phyloP scores from a whole-genome alignment of 805 yeast species.

The Pichia heedii region DNA sequence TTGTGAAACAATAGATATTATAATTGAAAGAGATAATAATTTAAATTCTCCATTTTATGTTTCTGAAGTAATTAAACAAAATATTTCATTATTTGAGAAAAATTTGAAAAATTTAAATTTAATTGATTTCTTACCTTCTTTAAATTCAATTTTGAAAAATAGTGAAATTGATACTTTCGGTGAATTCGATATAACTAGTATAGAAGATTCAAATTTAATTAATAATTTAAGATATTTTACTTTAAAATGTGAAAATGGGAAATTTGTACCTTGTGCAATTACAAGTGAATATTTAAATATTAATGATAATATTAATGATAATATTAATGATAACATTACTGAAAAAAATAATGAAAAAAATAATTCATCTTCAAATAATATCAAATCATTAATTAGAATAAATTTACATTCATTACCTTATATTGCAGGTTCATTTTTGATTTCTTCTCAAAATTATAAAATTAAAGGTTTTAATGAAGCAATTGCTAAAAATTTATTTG shows the following conservation, averaged over 20 bases:
- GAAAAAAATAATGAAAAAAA: too few relatives aligned
- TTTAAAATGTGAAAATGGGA: conserved; percentile 27
- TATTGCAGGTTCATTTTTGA: conserved; percentile 76
- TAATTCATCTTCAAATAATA: too few relatives aligned
- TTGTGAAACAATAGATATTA: conserved; percentile 54
- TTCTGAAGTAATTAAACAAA: conserved; percentile 6
- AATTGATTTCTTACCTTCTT: conserved; percentile 16
- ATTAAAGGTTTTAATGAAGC: conserved; percentile 73
- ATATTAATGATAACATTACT: too few relatives aligned
- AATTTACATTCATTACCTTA: conserved; percentile 74
- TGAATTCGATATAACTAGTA: conserved; percentile 7
- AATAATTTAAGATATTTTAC: conserved; percentile 61
- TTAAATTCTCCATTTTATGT: conserved; percentile 9
- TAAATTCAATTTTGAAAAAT: conserved; percentile 12
- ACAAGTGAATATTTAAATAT: conserved; percentile 51
- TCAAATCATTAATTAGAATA: conserved; percentile 35
- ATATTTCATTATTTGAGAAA: conserved; percentile 15
- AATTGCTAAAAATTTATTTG: conserved; percentile 70
- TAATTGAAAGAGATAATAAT: conserved; percentile 32
- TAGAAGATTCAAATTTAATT: conserved; percentile 32
- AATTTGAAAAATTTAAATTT: conserved; percentile 11
- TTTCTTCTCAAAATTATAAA: conserved; percentile 41
- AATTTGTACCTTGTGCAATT: conserved; percentile 64
- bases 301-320: conserved; percentile 16
- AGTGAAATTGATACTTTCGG: neutral